Base-by-base conservation (phyloP, 1,284 basidiomycete species). In the Pascua guehoae region DNA sequence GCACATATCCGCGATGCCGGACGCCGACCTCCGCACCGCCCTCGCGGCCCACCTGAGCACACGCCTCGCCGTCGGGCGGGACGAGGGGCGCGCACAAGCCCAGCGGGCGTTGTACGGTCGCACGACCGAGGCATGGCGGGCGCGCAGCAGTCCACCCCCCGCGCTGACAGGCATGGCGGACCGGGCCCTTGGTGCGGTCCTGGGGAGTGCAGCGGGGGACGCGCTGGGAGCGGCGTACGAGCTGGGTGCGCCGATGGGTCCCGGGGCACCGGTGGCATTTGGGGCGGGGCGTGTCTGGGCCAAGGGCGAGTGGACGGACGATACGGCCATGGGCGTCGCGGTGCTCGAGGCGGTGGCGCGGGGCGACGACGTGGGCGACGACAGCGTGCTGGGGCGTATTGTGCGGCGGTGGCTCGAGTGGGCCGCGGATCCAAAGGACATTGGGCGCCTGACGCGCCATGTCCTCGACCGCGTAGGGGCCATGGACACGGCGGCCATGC, bases 241-340 rank as follows among this genome's bases (percentile, higher is more conserved):
- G 18, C 24, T 32, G 24, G 24, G 24, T 2, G 36, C n/a, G 36
- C 47, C 17, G 24, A 32, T 32, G 24, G 24, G 10, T 0, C 39
- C 50, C 4, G 16, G 41, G 0, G 40, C 43, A 1, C 40, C 45
- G 5, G 40, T 56, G 18, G 38, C 5, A 4, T 47, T 50, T n/a
- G 42, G 5, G 1, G 40, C 49, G 14, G 17, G n/a, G 5, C 8
- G 24, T 3, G 24, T 32, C 7, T 32, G 24, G 24, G 24, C 8
- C 24, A 16, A 41, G n/a, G 48, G 48, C 39, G 54, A 47, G 24
- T 60, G 58, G 58, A 53, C 54, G 8, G 51, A 60, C 48, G 54
- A 53, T 48, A 56, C 54, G 37, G 54, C 54, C 17, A 53, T 56
- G 45, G 41, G 44, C 5, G 8, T 60, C 1, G 54, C 58, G 7